A percentile compares a stretch with the other conserved stretches of the same genome.
Conservation (phyloP, 2,329 filamentous ascomycete genomes). For the Cytospora schulzeri region DNA sequence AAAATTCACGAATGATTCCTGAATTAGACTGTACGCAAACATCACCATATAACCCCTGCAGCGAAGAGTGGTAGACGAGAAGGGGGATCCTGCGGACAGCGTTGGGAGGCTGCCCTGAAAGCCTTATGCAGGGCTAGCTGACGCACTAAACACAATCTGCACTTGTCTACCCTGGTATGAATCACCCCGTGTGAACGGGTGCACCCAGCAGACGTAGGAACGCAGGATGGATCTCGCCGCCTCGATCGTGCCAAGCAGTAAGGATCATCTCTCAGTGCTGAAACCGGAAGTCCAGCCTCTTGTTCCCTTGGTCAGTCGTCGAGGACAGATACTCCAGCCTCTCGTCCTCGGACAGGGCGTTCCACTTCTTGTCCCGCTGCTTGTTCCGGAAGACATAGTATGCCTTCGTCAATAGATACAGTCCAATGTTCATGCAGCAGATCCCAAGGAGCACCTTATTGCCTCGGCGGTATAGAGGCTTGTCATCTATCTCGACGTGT, state of each 20-base stretch:
- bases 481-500: conserved; percentile 35
- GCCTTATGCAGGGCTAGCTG: too few species aligned
- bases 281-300: conserved; percentile 44
- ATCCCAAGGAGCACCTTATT: conserved; percentile 58
- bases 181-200: neutral
- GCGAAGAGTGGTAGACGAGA: too few species aligned
- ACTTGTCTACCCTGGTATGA: too few species aligned
- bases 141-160: too few species aligned
- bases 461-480: conserved; percentile 54
- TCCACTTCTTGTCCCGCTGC: conserved; percentile 27
- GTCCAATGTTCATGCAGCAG: conserved; percentile 36
- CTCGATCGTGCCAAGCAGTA: neutral
- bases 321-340: conserved; percentile 48
- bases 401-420: conserved; percentile 36
- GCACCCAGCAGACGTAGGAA: neutral
- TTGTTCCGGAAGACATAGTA: conserved; percentile 36
- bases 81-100: too few species aligned
- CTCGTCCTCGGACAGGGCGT: conserved; percentile 27
- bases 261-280: conserved; percentile 35
- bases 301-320: conserved; percentile 45
- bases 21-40: too few species aligned
- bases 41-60: too few species aligned
- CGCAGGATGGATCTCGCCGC: neutral
- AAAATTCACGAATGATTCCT: too few species aligned
- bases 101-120: too few species aligned